These are phyloP conservation scores for Seiridium cupressi DNA, from an alignment of 2,329 filamentous ascomycete genomes.

Conservation along the genomic window DNA sequence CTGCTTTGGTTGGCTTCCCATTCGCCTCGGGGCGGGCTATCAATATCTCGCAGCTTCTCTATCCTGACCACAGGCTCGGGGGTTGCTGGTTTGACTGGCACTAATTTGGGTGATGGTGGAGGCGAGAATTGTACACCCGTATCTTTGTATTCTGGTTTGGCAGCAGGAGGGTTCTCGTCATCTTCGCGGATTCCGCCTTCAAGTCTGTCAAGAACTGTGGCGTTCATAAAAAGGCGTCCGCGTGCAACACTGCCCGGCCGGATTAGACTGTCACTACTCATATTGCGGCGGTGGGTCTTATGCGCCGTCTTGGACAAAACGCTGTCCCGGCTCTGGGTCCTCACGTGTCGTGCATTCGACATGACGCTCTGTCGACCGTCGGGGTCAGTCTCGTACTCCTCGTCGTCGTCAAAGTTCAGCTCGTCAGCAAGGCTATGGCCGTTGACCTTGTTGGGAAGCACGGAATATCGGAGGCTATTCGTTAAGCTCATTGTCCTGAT, in stretches of 20 bases:
- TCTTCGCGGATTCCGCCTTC: constrained; percentile 52
- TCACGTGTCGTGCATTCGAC: constrained; percentile 45
- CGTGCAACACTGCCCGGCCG: constrained; percentile 54
- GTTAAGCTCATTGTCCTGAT: constrained; percentile 72
- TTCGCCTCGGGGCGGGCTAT: constrained; percentile 45
- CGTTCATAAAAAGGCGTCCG: constrained; percentile 52
- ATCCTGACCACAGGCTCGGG: constrained; percentile 39
- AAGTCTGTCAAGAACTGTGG: constrained; percentile 53
- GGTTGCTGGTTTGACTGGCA: constrained; percentile 36
- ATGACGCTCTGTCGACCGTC: constrained; percentile 65
- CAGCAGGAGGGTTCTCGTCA: constrained; percentile 38
- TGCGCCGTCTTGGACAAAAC: constrained; percentile 31
- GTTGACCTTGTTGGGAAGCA: constrained; percentile 60
- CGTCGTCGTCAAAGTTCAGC: constrained; percentile 80
- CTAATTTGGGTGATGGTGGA: constrained; percentile 66
- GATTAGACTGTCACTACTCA: constrained; percentile 57
- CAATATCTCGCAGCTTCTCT: constrained; percentile 40
- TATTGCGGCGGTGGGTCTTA: constrained; percentile 51
- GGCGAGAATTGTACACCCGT: constrained; percentile 82
- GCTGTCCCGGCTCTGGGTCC: constrained; percentile 59
- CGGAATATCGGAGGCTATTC: constrained; percentile 71
- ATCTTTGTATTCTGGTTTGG: constrained; percentile 63
- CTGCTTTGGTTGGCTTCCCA: constrained; percentile 70
- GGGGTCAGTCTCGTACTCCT: constrained; percentile 69
- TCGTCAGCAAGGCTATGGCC: constrained; percentile 87